Percentiles rank a stretch among this genome's conserved stretches.
Conservation (phyloP, 805 yeast genomes). For the Kodamaea sagamina region DNA sequence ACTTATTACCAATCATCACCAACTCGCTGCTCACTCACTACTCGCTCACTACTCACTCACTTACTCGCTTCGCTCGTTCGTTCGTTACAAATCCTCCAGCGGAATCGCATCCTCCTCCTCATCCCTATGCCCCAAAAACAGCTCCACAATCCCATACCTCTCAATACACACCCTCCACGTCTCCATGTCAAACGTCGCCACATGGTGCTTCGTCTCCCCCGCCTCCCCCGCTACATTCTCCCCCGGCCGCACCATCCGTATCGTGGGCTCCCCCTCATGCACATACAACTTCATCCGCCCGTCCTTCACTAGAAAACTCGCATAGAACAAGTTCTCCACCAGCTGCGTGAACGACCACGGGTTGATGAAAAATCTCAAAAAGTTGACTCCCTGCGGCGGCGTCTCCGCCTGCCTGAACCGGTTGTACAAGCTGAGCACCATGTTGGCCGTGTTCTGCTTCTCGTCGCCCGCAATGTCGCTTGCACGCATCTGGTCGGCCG, state of each 20-base stretch:
- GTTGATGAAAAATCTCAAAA: slow-evolving; percentile 69
- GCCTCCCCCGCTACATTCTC: slow-evolving; percentile 24
- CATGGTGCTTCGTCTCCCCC: slow-evolving; percentile 55
- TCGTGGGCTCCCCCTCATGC: slow-evolving; percentile 50
- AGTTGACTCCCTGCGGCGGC: slow-evolving; percentile 36
- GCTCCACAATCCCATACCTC: slow-evolving; percentile 53
- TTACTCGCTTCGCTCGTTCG: too few species aligned
- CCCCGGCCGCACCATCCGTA: slow-evolving; percentile 34
- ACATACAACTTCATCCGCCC: slow-evolving; percentile 56
- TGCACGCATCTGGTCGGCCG: slow-evolving; percentile 57
- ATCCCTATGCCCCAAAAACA: slow-evolving; percentile 51
- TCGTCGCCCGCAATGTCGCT: slow-evolving; percentile 51
- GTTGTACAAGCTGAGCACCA: slow-evolving; percentile 57
- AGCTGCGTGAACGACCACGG: slow-evolving; percentile 77
- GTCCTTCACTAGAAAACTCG: slow-evolving; percentile 78
- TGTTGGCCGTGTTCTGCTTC: slow-evolving; percentile 63
- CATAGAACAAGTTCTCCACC: slow-evolving; percentile 80
- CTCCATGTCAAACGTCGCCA: slow-evolving; percentile 66
- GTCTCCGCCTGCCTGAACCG: slow-evolving; percentile 32
- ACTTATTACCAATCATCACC: too few species aligned
- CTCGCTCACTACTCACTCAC: too few species aligned
- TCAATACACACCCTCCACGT: slow-evolving; percentile 65
- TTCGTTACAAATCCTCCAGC: slow-evolving; percentile 18
- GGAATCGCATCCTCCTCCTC: slow-evolving; percentile 30
- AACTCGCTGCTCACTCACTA: too few species aligned